Evolutionary conservation across 805 yeast genomes (phyloP), one percentile per base, ranked within the genome.

Genomic region (Metschnikowia reukaufii): DNA sequence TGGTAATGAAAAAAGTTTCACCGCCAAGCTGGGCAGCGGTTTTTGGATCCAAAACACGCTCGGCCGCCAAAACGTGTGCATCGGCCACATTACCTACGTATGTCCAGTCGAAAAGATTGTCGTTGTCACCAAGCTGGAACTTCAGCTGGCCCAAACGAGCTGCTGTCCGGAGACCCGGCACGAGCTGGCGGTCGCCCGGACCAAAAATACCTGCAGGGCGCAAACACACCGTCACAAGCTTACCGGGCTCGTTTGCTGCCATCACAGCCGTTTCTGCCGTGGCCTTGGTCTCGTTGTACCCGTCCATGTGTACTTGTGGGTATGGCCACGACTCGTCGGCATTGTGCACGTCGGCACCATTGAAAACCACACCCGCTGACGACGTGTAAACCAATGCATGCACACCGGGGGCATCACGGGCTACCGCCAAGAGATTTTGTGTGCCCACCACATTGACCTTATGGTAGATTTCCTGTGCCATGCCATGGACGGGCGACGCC

Each of bases 141-240:
- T 86, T 86, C 18, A 94, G 85, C 66, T 92, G 97, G 7, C 96
- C 96, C 45, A 80, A 70, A 48, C 78, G 77, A 3, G 96, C 90
- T 36, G 88, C 96, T 13, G 77, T 77, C 61, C 96, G 81, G 49
- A 94, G 73, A 3, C 96, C 96, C 10, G 99, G 99, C 38, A 94
- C 94, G 60, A 94, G 72, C 65, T 94, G 99, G 50, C 99, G 81
- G 65, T 94, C 99, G 36, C 99, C 98, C 5, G 98, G 99, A 4
- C 99, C 99, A 71, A 94, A 94, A 39, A 94, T 90, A 33, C 99
- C 99, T 1, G 99, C 97, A 1, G 99, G 99, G 52, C 99, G 80
- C 40, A 94, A 68, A 1, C 97, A 94, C 31, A 88, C 86, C 0
- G 99, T 94, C 40, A 77, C 69, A 54, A 91, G 78, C 1, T 72